These are phyloP conservation scores for Ettlia oleoabundans DNA, from an alignment of 139 green algal species.

Conservation along the genomic window DNA sequence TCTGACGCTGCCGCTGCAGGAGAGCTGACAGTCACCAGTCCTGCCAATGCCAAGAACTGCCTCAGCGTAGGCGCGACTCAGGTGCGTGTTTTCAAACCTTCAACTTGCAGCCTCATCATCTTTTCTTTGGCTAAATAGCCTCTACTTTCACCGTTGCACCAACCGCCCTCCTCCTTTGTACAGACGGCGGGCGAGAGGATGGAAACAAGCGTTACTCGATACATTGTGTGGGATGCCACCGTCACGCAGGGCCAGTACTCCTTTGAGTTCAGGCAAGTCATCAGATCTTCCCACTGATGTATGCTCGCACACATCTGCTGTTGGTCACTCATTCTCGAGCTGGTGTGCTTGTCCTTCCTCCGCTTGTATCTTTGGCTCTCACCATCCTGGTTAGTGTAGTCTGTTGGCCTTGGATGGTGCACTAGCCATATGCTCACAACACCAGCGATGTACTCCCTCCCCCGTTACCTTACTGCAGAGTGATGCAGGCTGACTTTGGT, in stretches of 20 bases:
- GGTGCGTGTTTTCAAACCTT: background rate
- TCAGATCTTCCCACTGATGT: too few species aligned
- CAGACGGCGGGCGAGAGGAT: constrained; percentile 31
- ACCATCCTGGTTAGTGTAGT: too few species aligned
- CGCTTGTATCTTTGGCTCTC: too few species aligned
- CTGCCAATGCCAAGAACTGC: constrained; percentile 83
- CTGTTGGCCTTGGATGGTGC: too few species aligned
- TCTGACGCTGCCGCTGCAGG: constrained; percentile 51
- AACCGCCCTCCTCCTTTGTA: background rate
- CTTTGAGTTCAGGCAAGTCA: background rate
- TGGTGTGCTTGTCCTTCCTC: too few species aligned
- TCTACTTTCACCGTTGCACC: background rate
- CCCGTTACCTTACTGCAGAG: constrained; percentile 12
- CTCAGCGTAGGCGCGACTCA: constrained; percentile 80
- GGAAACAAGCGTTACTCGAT: background rate
- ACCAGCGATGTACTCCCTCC: background rate
- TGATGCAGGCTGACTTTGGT: constrained; percentile 46
- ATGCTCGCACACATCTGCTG: too few species aligned
- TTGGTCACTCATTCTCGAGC: too few species aligned
- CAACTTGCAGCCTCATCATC: background rate
- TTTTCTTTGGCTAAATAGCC: background rate
- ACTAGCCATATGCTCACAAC: too few species aligned
- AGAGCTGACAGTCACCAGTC: constrained; percentile 35
- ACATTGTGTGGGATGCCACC: constrained; percentile 28
- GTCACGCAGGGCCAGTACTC: constrained; percentile 2